These are phyloP conservation scores for Abrus pulchellus DNA, from an alignment of 306 rosid genomes.

Conservation along the genomic window DNA sequence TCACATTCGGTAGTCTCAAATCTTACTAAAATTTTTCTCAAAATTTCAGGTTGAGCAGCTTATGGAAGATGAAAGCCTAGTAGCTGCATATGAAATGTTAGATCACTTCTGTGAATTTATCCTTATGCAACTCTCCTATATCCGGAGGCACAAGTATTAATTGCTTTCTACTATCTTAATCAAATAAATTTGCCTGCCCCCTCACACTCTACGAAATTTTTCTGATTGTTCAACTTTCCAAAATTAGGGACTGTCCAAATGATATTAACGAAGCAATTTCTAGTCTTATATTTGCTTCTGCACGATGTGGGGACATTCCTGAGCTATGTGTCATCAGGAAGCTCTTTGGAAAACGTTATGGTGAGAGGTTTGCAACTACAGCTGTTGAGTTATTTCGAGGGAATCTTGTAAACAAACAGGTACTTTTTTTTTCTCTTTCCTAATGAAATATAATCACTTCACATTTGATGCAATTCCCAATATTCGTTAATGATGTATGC, in stretches of 20 bases:
- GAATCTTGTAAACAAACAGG: constrained; percentile 81
- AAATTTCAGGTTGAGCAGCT: constrained; percentile 74
- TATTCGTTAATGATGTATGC: neutral
- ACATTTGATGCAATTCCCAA: neutral
- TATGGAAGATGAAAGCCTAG: constrained; percentile 60
- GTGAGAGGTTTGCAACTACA: constrained; percentile 58
- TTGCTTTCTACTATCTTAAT: neutral
- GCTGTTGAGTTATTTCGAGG: constrained; percentile 77
- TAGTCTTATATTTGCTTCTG: constrained; percentile 86
- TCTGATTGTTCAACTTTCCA: neutral
- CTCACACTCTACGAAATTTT: neutral
- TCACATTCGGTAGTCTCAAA: neutral
- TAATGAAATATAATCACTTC: neutral
- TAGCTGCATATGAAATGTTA: constrained; percentile 63
- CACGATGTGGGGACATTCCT: constrained; percentile 88
- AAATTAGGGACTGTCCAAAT: constrained; percentile 68
- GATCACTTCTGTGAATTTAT: constrained; percentile 74
- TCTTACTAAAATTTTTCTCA: neutral
- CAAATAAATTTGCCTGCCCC: neutral
- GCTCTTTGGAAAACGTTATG: constrained; percentile 78
- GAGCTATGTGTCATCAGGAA: constrained; percentile 80
- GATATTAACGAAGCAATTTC: constrained; percentile 90
- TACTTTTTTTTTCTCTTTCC: neutral
- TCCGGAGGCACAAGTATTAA: constrained; percentile 72
- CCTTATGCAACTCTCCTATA: constrained; percentile 63